A percentile compares a stretch with the other conserved stretches of the same genome.
These are phyloP conservation scores for Arabis hirsuta DNA, from an alignment of 345 rosid species.

Conservation along the genomic window DNA sequence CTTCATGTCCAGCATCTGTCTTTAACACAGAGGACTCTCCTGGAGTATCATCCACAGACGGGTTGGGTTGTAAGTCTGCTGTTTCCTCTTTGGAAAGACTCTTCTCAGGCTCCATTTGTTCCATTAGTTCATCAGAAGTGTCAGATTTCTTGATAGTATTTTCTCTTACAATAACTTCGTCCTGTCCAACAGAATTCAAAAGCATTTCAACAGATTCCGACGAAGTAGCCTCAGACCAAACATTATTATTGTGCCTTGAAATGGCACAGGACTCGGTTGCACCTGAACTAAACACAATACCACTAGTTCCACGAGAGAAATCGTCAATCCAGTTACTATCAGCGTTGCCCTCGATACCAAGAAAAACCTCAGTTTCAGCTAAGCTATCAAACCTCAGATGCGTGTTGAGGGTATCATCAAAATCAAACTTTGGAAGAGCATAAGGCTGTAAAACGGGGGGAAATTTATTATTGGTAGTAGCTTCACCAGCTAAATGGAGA, in stretches of 20 bases:
- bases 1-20: slow-evolving; percentile 49
- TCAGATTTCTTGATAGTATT: slow-evolving; percentile 56
- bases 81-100: slow-evolving; percentile 48
- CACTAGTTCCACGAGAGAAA: slow-evolving; percentile 65
- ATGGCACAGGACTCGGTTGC: slow-evolving; percentile 84
- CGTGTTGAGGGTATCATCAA: slow-evolving; percentile 77
- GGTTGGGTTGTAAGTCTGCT: slow-evolving; percentile 42
- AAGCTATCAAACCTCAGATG: slow-evolving; percentile 74
- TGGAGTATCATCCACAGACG: slow-evolving; percentile 45
- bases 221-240: slow-evolving; percentile 97
- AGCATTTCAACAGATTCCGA: slow-evolving; percentile 92
- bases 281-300: slow-evolving; percentile 75
- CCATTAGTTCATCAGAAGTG: slow-evolving; percentile 71
- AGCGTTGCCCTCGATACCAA: slow-evolving; percentile 80
- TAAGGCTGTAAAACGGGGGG: slow-evolving; percentile 71
- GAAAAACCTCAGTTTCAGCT: slow-evolving; percentile 76
- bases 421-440: slow-evolving; percentile 90
- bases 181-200: slow-evolving; percentile 95
- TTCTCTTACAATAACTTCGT: slow-evolving; percentile 61
- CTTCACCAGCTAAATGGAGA: slow-evolving; percentile 91
- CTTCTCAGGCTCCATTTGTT: slow-evolving; percentile 68
- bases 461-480: slow-evolving; percentile 56
- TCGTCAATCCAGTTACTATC: slow-evolving; percentile 97
- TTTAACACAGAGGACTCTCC: slow-evolving; percentile 45
- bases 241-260: slow-evolving; percentile 84